Conservation (phyloP, 345 rosid genomes). For the Eucalyptus sp. region DNA sequence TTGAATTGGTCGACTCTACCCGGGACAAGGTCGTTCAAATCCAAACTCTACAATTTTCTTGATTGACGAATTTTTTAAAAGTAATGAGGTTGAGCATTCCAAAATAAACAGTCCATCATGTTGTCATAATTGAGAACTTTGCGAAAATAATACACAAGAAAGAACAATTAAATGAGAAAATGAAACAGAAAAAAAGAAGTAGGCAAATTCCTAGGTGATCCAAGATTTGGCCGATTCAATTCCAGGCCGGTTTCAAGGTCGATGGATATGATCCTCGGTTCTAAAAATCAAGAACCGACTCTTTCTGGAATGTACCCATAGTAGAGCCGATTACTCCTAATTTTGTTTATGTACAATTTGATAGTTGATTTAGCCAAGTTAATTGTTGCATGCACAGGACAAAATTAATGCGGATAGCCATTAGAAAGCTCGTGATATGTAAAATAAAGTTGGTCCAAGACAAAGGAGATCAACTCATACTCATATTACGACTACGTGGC, state of each 20-base stretch:
- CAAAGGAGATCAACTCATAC: background rate
- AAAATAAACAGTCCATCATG: background rate
- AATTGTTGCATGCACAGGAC: background rate
- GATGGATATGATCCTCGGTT: accelerated
- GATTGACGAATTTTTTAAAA: background rate
- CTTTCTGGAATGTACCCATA: accelerated
- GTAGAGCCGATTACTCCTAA: background rate
- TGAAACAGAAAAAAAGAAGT: background rate
- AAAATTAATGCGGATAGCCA: background rate
- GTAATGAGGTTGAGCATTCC: background rate
- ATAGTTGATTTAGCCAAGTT: background rate
- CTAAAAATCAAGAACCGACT: background rate
- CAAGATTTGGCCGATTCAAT: accelerated
- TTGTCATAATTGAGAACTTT: background rate
- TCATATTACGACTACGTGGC: background rate
- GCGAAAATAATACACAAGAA: background rate
- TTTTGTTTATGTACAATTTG: background rate
- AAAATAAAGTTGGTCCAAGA: background rate
- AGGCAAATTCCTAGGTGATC: background rate
- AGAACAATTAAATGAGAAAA: background rate
- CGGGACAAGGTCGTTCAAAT: background rate
- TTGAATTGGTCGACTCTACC: background rate
- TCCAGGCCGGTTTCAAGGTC: accelerated
- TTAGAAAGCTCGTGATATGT: background rate
- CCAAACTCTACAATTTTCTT: background rate